Evolutionary conservation across 345 rosid genomes (phyloP).

Genomic region (Eucalyptus cloeziana): DNA sequence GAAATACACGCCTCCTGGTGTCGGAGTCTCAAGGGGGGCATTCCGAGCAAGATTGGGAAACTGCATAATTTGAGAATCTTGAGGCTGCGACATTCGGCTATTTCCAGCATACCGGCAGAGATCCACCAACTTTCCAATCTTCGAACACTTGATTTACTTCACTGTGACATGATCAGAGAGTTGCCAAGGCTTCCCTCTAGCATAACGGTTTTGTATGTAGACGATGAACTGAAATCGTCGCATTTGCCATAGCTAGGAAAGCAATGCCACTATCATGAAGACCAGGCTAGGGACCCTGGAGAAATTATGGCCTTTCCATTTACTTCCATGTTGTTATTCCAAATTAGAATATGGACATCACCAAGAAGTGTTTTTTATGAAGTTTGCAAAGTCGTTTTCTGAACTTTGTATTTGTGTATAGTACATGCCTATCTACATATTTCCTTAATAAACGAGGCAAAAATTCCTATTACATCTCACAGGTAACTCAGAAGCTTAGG

Average conservation of each 20-base stretch:
- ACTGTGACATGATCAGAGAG: background rate
- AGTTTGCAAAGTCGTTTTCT: too few species aligned
- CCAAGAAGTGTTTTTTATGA: too few species aligned
- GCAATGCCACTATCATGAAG: too few species aligned
- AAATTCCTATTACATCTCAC: background rate
- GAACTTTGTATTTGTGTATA: too few species aligned
- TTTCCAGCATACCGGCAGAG: background rate
- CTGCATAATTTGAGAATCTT: background rate
- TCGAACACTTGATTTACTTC: background rate
- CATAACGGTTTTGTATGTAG: too few species aligned
- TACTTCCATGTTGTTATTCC: too few species aligned
- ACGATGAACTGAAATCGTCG: too few species aligned
- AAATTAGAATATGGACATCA: too few species aligned
- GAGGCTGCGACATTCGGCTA: background rate
- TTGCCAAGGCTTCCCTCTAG: background rate
- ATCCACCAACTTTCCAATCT: background rate
- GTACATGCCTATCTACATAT: too few species aligned
- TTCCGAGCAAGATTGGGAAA: background rate
- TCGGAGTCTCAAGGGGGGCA: background rate
- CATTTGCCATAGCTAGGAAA: too few species aligned
- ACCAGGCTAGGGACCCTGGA: too few species aligned
- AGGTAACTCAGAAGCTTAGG: background rate
- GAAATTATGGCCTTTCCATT: too few species aligned
- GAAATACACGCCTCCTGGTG: background rate
- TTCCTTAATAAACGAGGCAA: background rate